Evolutionary conservation across 1,139 yeast species (phyloP).

Genomic region (Kodamaea ohmeri): DNA sequence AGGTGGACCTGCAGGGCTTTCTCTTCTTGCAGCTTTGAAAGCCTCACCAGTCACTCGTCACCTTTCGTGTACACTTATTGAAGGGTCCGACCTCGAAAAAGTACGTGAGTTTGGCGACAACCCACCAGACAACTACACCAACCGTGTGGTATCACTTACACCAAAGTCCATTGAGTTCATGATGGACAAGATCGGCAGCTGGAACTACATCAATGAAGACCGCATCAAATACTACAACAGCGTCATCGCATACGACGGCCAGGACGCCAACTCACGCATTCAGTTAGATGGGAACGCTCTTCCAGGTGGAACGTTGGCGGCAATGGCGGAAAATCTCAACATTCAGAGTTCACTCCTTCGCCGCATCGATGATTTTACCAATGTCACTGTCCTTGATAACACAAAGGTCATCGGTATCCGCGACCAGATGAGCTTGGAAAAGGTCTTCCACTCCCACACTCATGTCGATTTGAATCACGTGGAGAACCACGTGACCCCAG

Average conservation of each 20-base stretch:
- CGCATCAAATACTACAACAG: conserved; percentile 79
- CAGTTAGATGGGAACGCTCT: conserved; percentile 64
- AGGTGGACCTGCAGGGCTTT: conserved; percentile 96
- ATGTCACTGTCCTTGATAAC: conserved; percentile 55
- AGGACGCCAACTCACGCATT: conserved; percentile 64
- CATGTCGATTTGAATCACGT: conserved; percentile 13
- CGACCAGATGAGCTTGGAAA: conserved; percentile 16
- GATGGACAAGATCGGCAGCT: conserved; percentile 64
- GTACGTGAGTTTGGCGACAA: conserved; percentile 49
- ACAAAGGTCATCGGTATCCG: conserved; percentile 60
- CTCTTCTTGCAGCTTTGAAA: conserved; percentile 76
- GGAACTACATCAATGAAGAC: conserved; percentile 66
- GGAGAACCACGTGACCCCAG: conserved; percentile 22
- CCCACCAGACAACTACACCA: conserved; percentile 66
- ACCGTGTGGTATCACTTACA: conserved; percentile 82
- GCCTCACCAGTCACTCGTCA: conserved; percentile 59
- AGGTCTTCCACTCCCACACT: conserved; percentile 13
- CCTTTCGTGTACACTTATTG: conserved; percentile 67
- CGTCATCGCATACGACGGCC: conserved; percentile 79
- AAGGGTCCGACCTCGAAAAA: conserved; percentile 59
- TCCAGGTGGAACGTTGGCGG: conserved; percentile 49
- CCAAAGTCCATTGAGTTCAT: conserved; percentile 73
- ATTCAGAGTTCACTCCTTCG: conserved; percentile 69
- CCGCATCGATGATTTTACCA: conserved; percentile 51
- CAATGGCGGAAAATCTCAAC: conserved; percentile 87